Percentiles rank a stretch among this genome's conserved stretches.
These are phyloP conservation scores for Pseudozyma sp. DNA, from an alignment of 1,284 basidiomycete genomes.

Conservation along the genomic window DNA sequence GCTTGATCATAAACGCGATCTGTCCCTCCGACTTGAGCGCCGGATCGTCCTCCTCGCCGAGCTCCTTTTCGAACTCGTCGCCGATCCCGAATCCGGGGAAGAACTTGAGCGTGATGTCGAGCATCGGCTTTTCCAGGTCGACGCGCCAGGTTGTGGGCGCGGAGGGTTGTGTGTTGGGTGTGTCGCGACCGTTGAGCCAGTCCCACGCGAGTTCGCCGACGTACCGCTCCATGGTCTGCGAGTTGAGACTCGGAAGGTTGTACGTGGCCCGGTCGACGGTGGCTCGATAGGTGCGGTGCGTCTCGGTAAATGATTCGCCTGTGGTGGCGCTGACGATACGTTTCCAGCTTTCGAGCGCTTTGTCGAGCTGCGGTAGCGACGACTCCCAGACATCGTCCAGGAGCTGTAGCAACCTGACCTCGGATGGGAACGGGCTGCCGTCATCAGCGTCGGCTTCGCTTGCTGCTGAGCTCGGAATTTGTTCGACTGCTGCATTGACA, in stretches of 20 bases:
- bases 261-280: conserved; percentile 62
- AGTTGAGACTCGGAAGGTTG: conserved; percentile 61
- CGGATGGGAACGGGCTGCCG: conserved; percentile 38
- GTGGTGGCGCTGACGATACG: conserved; percentile 14
- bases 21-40: conserved; percentile 27
- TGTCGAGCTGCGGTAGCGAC: conserved; percentile 18
- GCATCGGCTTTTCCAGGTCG: conserved; percentile 40
- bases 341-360: conserved; percentile 38
- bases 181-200: conserved; percentile 42
- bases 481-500: conserved; percentile 8
- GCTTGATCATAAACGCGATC: conserved; percentile 42
- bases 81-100: conserved; percentile 49
- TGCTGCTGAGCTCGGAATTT: conserved; percentile 12
- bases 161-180: conserved; percentile 4
- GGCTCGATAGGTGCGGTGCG: conserved; percentile 44
- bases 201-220: conserved; percentile 50
- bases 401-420: conserved; percentile 38
- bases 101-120: conserved; percentile 52
- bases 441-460: conserved; percentile 30
- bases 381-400: conserved; percentile 43
- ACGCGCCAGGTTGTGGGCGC: conserved; percentile 28
- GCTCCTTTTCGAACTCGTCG: conserved; percentile 48
- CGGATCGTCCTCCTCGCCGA: conserved; percentile 19
- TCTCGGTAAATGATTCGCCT: conserved; percentile 1
- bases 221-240: conserved; percentile 50